Evolutionary conservation across 2,329 filamentous ascomycete genomes (phyloP).

Genomic region (Calonectria honghensis): DNA sequence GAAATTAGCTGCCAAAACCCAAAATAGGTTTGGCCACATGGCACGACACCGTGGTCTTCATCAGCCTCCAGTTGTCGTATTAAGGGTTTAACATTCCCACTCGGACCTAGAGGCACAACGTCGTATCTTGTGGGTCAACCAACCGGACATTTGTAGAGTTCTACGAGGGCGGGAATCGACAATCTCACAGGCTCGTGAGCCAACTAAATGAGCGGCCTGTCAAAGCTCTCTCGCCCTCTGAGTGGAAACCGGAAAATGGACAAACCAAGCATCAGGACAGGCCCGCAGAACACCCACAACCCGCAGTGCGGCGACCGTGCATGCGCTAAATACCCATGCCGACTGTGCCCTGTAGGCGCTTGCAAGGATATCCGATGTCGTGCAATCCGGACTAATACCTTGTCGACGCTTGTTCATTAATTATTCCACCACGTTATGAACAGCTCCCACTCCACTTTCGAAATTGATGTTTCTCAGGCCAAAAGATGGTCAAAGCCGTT

Average conservation of each 20-base stretch:
- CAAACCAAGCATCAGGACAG: slow-evolving; percentile 45
- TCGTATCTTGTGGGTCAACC: slow-evolving; percentile 26
- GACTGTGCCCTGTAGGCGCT: slow-evolving; percentile 42
- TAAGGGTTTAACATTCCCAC: slow-evolving; percentile 48
- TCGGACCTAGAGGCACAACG: slow-evolving; percentile 12
- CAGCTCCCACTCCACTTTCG: slow-evolving; percentile 28
- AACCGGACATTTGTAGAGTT: slow-evolving; percentile 22
- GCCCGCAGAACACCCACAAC: slow-evolving; percentile 43
- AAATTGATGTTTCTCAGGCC: slow-evolving; percentile 33
- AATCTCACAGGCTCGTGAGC: neutral
- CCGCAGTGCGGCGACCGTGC: slow-evolving; percentile 46
- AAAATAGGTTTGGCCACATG: slow-evolving; percentile 42
- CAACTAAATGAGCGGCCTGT: slow-evolving; percentile 13
- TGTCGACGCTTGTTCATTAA: slow-evolving; percentile 29
- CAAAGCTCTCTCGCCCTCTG: slow-evolving; percentile 21
- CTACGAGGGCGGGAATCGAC: slow-evolving; percentile 14
- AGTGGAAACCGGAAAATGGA: slow-evolving; percentile 39
- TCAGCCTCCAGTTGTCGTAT: slow-evolving; percentile 47
- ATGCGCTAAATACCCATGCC: slow-evolving; percentile 49
- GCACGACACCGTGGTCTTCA: slow-evolving; percentile 39
- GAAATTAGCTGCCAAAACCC: slow-evolving; percentile 46
- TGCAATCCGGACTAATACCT: slow-evolving; percentile 42
- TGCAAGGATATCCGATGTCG: slow-evolving; percentile 46
- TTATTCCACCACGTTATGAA: slow-evolving; percentile 48
- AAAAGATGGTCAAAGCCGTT: slow-evolving; percentile 17